phyloP scores from a whole-genome alignment of 495 filamentous ascomycete species.

The Podospora comata region DNA sequence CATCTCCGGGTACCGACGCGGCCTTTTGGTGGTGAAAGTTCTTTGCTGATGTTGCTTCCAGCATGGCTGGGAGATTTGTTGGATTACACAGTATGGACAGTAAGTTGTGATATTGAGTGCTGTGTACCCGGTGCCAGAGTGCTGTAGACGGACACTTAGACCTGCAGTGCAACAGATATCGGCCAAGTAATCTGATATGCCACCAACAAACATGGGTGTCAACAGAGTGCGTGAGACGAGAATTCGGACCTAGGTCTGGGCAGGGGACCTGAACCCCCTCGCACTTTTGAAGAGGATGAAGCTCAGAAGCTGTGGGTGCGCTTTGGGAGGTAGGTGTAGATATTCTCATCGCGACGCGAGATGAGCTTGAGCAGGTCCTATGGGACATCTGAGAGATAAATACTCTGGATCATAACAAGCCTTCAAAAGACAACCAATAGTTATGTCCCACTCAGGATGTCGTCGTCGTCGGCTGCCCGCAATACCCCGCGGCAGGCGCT shows the following conservation, averaged over 20 bases:
- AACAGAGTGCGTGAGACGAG: neutral
- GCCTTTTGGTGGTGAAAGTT: too few species aligned
- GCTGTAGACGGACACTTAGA: neutral
- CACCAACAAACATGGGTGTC: neutral
- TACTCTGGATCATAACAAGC: neutral
- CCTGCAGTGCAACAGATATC: neutral
- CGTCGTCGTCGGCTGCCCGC: neutral
- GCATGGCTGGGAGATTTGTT: neutral
- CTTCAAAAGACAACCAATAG: neutral
- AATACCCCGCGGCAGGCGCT: neutral
- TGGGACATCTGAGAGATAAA: neutral
- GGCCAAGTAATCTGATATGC: neutral
- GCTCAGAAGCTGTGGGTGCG: neutral
- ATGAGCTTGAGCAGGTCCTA: too few species aligned
- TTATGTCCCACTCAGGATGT: neutral
- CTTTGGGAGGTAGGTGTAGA: neutral
- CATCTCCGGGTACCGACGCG: neutral
- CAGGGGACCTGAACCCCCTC: neutral
- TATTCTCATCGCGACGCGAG: neutral
- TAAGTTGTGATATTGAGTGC: neutral
- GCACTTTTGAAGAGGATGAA: neutral
- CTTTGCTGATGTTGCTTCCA: neutral
- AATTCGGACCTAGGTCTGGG: neutral
- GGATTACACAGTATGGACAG: neutral
- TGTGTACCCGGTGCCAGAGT: neutral